Evolutionary conservation across 2,329 filamentous ascomycete genomes (phyloP), one percentile per base, ranked within the genome.

Genomic region (Claviceps maximensis): DNA sequence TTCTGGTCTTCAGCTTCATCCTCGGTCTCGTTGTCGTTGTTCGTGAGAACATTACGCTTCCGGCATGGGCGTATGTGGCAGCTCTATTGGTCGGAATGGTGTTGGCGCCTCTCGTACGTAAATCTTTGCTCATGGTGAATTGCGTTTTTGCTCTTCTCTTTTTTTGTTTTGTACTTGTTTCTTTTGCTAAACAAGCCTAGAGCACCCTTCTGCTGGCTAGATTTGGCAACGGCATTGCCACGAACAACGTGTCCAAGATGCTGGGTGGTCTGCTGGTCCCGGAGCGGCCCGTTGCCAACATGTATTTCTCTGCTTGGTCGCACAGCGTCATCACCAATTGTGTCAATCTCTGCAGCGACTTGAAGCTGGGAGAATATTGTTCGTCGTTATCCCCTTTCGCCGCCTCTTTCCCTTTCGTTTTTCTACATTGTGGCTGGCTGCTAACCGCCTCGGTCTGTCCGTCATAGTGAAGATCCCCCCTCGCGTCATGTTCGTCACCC

Each of bases 351-450:
- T 74, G 68, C 40, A 74, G 71, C 47, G 76, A 79, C 56, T 61
- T 81, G 25, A 81, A 81, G 64, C 71, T 80, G 69, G 78, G 78
- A 21, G 75, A 80, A 65, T 81, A 81, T 50, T 70, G 74, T 75
- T 64, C 50, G 72, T 66, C 3, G 21, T 57, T 8, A 17, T n/a
- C 4, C 21, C 10, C 25, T 10, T n/a, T n/a, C n/a, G n/a, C n/a
- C n/a, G n/a, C n/a, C n/a, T 10, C 12, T 4, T 17, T 17, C 21
- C 12, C 21, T 45, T 6, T 15, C 10, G n/a, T 19, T 12, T 23
- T 1, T 44, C 13, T 15, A 12, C n/a, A n/a, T n/a, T 25, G 42
- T 15, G 21, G 23, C 23, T 27, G 13, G 13, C 36, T n/a, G 36
- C 31, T 33, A 33, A 33, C 10, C 10, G 7, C 17, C 36, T 1